phyloP scores from a whole-genome alignment of 2,329 filamentous ascomycete species.

The Aspergillus sp. region DNA sequence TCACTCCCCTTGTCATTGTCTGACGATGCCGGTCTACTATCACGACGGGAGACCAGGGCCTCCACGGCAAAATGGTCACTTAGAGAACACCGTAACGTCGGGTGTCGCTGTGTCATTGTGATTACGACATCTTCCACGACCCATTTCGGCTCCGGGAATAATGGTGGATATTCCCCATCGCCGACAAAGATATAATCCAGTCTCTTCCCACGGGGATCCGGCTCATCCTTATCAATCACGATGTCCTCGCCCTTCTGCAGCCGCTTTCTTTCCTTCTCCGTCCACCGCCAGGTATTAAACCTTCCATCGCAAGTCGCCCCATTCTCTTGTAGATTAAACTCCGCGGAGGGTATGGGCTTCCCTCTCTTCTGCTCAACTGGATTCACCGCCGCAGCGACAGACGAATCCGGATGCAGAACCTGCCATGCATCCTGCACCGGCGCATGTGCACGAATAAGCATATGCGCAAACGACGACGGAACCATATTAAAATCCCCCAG shows the following conservation, averaged over 20 bases:
- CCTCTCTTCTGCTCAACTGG: conserved; percentile 58
- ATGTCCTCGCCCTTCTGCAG: conserved; percentile 59
- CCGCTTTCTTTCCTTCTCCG: conserved; percentile 58
- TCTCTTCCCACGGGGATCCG: conserved; percentile 70
- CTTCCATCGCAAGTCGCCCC: conserved; percentile 79
- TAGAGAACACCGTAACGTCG: conserved; percentile 70
- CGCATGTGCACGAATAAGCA: conserved; percentile 68
- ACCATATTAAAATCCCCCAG: conserved; percentile 96
- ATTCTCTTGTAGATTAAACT: conserved; percentile 69
- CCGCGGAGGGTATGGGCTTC: conserved; percentile 62
- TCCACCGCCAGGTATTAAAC: conserved; percentile 92
- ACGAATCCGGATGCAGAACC: conserved; percentile 72
- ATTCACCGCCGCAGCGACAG: conserved; percentile 64
- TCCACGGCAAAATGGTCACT: conserved; percentile 94
- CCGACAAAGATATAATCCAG: conserved; percentile 91
- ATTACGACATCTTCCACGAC: conserved; percentile 62
- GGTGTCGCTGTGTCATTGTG: conserved; percentile 73
- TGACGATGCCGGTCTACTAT: not conserved
- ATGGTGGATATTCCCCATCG: conserved; percentile 37
- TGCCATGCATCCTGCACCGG: conserved; percentile 80
- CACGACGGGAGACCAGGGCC: conserved; percentile 55
- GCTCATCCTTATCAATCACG: conserved; percentile 54
- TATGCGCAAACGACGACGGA: conserved; percentile 76
- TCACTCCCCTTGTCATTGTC: not conserved
- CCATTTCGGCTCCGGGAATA: conserved; percentile 48